Base-by-base conservation (phyloP, 192 early-diverging fungal species). In the Coemansia sp. region DNA sequence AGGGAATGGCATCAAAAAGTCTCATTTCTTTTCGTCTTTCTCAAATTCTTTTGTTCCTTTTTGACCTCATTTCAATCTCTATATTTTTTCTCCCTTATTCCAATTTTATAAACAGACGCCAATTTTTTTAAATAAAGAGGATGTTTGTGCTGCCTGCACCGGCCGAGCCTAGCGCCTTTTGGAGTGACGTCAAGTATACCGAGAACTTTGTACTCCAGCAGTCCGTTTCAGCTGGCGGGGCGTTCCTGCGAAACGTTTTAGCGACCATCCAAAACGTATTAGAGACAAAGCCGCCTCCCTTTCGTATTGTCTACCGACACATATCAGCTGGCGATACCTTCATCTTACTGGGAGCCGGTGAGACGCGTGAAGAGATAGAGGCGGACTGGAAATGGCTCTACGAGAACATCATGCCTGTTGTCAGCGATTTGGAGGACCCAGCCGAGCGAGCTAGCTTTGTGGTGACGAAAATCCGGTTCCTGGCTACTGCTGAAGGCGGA, bases 211-310 rank as follows among this genome's bases (percentile, higher is more conserved):
- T 89, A 22, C 82, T 92, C 32, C 92, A 93, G 73, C 87, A 86
- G 65, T 88, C 87, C 38, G 84, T 83, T 47, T 74, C 85, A 18
- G 78, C 82, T 39, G 88, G 77, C 16, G 73, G 75, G 41, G 75
- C 83, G 43, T 76, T 93, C 62, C 65, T 91, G 59, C 82, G 86
- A 58, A 89, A 85, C 59, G 82, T 98, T 20, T 83, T 95, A 61
- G 91, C 90, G 9, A 97, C 95, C 18, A 91, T 98, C 61, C 95
- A 97, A 62, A 97, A 95, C 78, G 94, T 98, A 88, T 62, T 98
- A 61, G 95, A 97, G 70, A 93, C 91, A 24, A 95, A 94, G 77
- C 94, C 95, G 71, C 91, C 94, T 5, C 91, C 95, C 4, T 97
- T 89, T 71, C 91, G 95, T 20, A 92, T 98, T 34, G 74, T 97